These are phyloP conservation scores for Puccinia polysora DNA, from an alignment of 1,284 basidiomycete species.

Conservation along the genomic window DNA sequence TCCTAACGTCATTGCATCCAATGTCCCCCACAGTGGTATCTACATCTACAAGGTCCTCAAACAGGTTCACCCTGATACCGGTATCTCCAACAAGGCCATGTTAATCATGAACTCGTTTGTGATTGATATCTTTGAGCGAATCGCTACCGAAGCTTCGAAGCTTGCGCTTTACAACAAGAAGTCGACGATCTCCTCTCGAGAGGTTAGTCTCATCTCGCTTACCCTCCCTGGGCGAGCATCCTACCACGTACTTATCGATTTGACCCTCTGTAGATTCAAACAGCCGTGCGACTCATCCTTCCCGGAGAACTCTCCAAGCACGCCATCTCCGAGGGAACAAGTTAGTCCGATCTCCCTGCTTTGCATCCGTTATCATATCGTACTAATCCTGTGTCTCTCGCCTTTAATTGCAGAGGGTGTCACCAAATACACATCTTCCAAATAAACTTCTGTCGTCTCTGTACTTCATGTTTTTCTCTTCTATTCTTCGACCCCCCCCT, in stretches of 20 bases:
- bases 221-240: background rate
- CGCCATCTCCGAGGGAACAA: slow-evolving; percentile 76
- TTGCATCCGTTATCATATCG: background rate
- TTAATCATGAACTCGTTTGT: slow-evolving; percentile 54
- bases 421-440: slow-evolving; percentile 60
- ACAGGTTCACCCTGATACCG: slow-evolving; percentile 57
- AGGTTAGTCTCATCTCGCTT: slow-evolving; percentile 32
- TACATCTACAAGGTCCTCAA: slow-evolving; percentile 60
- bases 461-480: slow-evolving; percentile 9
- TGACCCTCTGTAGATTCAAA: slow-evolving; percentile 50
- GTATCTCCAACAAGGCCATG: slow-evolving; percentile 57
- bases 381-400: background rate
- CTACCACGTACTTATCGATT: background rate
- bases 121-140: slow-evolving; percentile 57
- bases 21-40: slow-evolving; percentile 48
- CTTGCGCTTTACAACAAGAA: slow-evolving; percentile 73
- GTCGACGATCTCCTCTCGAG: slow-evolving; percentile 61
- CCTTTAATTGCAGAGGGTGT: slow-evolving; percentile 48
- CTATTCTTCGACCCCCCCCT: no score
- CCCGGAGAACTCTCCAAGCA: slow-evolving; percentile 76
- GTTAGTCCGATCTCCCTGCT: slow-evolving; percentile 54
- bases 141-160: slow-evolving; percentile 54
- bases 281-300: slow-evolving; percentile 73
- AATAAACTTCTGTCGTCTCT: slow-evolving; percentile 50
- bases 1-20: background rate